Evolutionary conservation across 2,329 filamentous ascomycete species (phyloP).

Genomic region (Amphichorda felina): DNA sequence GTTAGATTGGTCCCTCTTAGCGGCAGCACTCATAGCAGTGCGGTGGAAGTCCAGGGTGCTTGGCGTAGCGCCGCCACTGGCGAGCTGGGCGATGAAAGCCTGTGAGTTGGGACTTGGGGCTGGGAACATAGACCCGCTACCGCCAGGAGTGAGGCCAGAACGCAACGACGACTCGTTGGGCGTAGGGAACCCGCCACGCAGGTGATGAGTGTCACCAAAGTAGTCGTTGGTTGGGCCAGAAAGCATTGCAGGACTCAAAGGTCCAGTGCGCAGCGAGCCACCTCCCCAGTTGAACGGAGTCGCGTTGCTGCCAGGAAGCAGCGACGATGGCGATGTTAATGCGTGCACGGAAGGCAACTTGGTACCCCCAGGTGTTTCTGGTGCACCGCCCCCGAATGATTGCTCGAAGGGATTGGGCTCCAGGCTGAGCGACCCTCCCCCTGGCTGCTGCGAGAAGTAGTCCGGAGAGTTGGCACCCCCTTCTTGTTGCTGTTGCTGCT

Average conservation of each 20-base stretch:
- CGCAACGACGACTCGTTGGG: slow-evolving; percentile 92
- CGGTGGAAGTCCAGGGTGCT: slow-evolving; percentile 90
- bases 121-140: slow-evolving; percentile 95
- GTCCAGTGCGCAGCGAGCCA: slow-evolving; percentile 80
- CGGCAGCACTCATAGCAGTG: slow-evolving; percentile 72
- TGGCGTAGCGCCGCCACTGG: slow-evolving; percentile 75
- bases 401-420: slow-evolving; percentile 97
- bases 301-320: slow-evolving; percentile 61
- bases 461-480: slow-evolving; percentile 45
- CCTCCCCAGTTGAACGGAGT: slow-evolving; percentile 69
- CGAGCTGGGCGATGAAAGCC: slow-evolving; percentile 67
- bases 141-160: slow-evolving; percentile 85
- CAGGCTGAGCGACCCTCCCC: slow-evolving; percentile 45
- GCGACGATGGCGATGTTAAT: slow-evolving; percentile 78
- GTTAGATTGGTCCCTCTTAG: slow-evolving; percentile 39
- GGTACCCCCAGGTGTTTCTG: slow-evolving; percentile 72
- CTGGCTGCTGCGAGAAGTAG: slow-evolving; percentile 52
- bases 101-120: slow-evolving; percentile 79
- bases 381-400: slow-evolving; percentile 60
- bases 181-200: slow-evolving; percentile 79
- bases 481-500: slow-evolving; percentile 15
- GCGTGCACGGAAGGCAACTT: slow-evolving; percentile 83
- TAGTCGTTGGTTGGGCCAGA: slow-evolving; percentile 79
- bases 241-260: slow-evolving; percentile 93
- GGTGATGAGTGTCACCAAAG: slow-evolving; percentile 67